Base-by-base conservation (phyloP, 208 protist species). In the Leishmania mexicana region DNA sequence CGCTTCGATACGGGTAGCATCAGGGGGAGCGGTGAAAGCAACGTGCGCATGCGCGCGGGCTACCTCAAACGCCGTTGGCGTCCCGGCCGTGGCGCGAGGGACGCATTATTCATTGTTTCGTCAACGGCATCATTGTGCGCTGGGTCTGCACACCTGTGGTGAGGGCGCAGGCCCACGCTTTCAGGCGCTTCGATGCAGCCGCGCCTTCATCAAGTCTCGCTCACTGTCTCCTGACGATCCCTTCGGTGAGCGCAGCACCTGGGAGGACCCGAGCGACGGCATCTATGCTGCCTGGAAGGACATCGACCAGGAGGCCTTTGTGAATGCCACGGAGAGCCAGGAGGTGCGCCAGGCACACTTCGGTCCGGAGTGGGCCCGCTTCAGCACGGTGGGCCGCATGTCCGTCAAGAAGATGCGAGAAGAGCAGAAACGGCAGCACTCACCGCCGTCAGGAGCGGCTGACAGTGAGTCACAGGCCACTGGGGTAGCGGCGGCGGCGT, bases 361-460 rank as follows among this genome's bases (percentile, higher is more conserved):
- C 80, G 94, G 94, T 11, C 94, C 94, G 2, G 88, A 93, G 77
- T 97, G 94, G 94, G 87, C 94, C 5, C 83, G 86, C 40, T 94
- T 95, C 60, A 88, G 88, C 40, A 95, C 92, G 8, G 87, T 97
- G 4, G 94, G 91, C 2, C 86, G 89, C 31, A 21, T 95, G 19
- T 92, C 92, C 1, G 82, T 94, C 0, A 85, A 90, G 75, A 93
- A 90, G 74, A 92, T 92, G 90, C 85, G 88, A 70, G 87, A 92
- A 60, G 76, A 85, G 19, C 72, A 78, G 58, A 31, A 47, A 17
- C 24, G 80, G 24, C 78, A 81, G 45, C 64, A 80, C 1, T 42
- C 51, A 11, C 73, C 62, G 17, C 6, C 70, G 31, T 40, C 45
- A 19, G 70, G 28, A 8, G 38, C 21, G 45, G 45, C 45, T 74